Evolutionary conservation across 2,329 filamentous ascomycete species (phyloP).

Genomic region (Chaetomium strumarium): DNA sequence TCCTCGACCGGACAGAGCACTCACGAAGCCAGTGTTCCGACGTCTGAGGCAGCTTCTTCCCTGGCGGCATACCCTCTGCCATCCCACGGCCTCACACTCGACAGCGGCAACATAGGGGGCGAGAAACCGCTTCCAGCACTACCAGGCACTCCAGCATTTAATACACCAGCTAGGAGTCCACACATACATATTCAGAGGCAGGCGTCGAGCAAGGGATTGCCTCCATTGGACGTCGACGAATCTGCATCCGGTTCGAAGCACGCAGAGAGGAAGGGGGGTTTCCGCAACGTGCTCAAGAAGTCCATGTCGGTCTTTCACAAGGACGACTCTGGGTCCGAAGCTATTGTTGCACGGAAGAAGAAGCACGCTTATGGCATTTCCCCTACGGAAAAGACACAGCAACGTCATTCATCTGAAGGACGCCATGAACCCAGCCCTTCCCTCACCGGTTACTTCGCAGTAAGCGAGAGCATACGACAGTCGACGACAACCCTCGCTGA

Average conservation of each 20-base stretch:
- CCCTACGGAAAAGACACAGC: not conserved
- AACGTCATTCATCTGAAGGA: not conserved
- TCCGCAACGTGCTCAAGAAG: conserved; percentile 47
- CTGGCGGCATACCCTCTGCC: too few species aligned
- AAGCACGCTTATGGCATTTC: not conserved
- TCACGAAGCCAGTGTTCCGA: too few species aligned
- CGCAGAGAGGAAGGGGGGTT: conserved; percentile 40
- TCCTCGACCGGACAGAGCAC: too few species aligned
- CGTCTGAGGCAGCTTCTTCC: too few species aligned
- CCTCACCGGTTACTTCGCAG: conserved; percentile 43
- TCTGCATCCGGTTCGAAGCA: not conserved
- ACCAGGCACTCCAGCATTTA: too few species aligned
- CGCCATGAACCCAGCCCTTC: conserved; percentile 32
- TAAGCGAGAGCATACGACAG: conserved; percentile 46
- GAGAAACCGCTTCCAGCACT: too few species aligned
- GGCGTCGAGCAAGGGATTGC: not conserved
- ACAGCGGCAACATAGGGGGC: too few species aligned
- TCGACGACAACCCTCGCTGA: conserved; percentile 53
- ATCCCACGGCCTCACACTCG: too few species aligned
- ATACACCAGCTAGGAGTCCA: not conserved
- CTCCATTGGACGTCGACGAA: not conserved
- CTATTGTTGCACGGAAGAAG: conserved; percentile 16
- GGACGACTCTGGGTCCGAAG: conserved; percentile 20
- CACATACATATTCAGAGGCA: not conserved
- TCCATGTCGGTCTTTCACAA: conserved; percentile 27